phyloP scores from a whole-genome alignment of 148 eudicot genomes.

The Rhododendron vialii region DNA sequence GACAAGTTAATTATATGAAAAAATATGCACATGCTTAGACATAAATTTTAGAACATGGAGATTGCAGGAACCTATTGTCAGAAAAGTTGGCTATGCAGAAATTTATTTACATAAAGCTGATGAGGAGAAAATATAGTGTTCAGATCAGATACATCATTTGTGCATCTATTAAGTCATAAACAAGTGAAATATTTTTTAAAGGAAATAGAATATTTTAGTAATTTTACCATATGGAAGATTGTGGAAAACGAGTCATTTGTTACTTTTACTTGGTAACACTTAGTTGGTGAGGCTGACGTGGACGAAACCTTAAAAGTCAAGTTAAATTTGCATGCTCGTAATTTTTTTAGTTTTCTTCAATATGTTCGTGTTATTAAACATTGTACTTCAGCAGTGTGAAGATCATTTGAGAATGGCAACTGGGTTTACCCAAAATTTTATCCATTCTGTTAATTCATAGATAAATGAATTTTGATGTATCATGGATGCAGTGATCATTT shows the following conservation, averaged over 20 bases:
- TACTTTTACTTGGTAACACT: background rate
- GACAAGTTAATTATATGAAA: background rate
- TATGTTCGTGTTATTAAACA: background rate
- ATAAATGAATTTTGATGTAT: background rate
- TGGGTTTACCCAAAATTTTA: background rate
- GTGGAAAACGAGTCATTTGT: background rate
- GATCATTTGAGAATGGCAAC: background rate
- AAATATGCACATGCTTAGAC: background rate
- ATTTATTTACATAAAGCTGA: background rate
- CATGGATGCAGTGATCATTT: constrained; percentile 5
- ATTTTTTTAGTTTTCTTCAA: background rate
- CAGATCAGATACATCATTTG: background rate
- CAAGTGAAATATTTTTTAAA: background rate
- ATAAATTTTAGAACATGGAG: background rate
- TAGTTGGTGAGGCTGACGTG: background rate
- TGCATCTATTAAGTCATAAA: background rate
- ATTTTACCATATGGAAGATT: background rate
- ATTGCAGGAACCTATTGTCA: background rate
- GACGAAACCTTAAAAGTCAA: background rate
- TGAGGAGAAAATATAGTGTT: no score
- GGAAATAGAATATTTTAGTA: background rate
- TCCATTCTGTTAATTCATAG: background rate
- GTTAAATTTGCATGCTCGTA: background rate
- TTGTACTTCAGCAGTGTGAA: background rate
- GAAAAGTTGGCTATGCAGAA: background rate